Conservation (phyloP, 129 eudicot genomes). For the Daucus carota region DNA sequence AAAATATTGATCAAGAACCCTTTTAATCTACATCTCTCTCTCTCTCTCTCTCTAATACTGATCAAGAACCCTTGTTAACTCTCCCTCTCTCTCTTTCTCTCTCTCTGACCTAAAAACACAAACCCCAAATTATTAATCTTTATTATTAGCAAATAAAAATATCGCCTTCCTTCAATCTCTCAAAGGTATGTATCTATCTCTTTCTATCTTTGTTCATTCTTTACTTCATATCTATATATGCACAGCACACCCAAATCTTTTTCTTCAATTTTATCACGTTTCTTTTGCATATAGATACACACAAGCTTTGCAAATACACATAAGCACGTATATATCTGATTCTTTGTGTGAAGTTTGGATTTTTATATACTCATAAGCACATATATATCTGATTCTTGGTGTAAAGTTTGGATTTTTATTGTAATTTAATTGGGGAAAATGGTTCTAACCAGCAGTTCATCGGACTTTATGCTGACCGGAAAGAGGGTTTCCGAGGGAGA, state of each 20-base stretch:
- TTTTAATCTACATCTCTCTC: not conserved
- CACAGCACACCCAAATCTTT: constrained; percentile 4
- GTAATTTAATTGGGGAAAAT: constrained; percentile 1
- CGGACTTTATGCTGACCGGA: constrained; percentile 92
- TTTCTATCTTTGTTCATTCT: not conserved
- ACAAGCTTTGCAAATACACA: not conserved
- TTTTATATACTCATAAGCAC: not conserved
- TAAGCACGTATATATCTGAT: not conserved
- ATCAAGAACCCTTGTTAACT: not conserved
- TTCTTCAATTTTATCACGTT: not conserved
- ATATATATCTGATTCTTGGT: not conserved
- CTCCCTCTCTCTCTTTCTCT: not conserved
- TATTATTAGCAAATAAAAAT: constrained; percentile 2
- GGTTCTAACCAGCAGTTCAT: constrained; percentile 47
- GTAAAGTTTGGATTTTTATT: not conserved
- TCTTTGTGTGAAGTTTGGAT: not conserved
- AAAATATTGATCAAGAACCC: not conserved
- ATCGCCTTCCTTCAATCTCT: constrained; percentile 13
- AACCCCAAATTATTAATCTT: not conserved
- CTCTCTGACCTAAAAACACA: not conserved
- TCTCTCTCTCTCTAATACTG: not conserved
- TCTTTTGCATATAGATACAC: not conserved
- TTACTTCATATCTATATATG: constrained; percentile 4
- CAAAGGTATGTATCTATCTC: constrained; percentile 5
- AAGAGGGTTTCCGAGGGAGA: constrained; percentile 72